Conservation (phyloP, 441 rosid genomes). For the Mallotus repandus region DNA sequence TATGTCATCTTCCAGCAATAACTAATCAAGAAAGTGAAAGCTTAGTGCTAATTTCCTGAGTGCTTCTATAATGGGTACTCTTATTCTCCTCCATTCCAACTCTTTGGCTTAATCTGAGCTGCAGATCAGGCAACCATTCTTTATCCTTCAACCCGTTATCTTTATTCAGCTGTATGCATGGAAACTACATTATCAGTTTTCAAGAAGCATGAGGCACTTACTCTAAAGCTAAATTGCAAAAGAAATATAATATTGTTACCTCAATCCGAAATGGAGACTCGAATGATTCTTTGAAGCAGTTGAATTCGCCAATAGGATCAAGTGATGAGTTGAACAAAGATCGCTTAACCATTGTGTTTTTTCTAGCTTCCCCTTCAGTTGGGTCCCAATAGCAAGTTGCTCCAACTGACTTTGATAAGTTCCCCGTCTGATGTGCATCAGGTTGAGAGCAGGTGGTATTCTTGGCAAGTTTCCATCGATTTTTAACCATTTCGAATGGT, state of each 20-base stretch:
- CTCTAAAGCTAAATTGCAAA: not conserved
- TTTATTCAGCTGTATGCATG: conserved; percentile 34
- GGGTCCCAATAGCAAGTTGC: conserved; percentile 5
- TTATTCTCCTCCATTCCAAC: conserved; percentile 28
- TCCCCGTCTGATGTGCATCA: conserved; percentile 11
- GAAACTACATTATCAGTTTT: not conserved
- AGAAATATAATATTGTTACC: conserved; percentile 19
- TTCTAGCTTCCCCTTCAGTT: conserved; percentile 12
- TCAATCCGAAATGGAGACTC: conserved; percentile 32
- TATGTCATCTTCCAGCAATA: not conserved
- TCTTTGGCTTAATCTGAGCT: conserved; percentile 44
- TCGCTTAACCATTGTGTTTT: conserved; percentile 14
- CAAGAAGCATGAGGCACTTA: not conserved
- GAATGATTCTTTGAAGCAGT: conserved; percentile 24
- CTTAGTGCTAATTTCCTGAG: conserved; percentile 43
- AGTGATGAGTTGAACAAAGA: conserved; percentile 19
- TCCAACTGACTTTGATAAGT: conserved; percentile 3
- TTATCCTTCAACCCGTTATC: conserved; percentile 32
- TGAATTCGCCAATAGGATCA: conserved; percentile 11
- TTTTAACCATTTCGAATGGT: conserved; percentile 34
- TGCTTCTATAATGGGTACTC: conserved; percentile 18
- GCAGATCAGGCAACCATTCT: conserved; percentile 48
- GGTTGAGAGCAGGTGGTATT: conserved; percentile 15
- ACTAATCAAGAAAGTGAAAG: conserved; percentile 42
- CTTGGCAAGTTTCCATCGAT: conserved; percentile 26